phyloP scores from a whole-genome alignment of 139 green algal species.

The Nannochloris sp. region DNA sequence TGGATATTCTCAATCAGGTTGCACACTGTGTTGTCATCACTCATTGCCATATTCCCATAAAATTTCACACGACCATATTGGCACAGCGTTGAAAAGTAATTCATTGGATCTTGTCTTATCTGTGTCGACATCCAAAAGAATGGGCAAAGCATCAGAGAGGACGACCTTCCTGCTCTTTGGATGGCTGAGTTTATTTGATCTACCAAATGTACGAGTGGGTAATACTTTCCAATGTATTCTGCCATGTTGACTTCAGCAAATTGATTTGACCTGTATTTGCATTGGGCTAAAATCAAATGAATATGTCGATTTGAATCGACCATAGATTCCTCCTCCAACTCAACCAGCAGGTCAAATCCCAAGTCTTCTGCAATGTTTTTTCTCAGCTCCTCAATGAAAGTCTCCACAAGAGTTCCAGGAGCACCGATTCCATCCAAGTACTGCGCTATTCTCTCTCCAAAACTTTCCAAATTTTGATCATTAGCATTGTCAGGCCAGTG shows the following conservation, averaged over 20 bases:
- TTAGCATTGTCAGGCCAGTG: not conserved
- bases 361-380: not conserved
- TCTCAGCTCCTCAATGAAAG: not conserved
- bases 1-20: not conserved
- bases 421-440: not conserved
- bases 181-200: not conserved
- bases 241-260: not conserved
- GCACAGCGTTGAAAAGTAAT: not conserved
- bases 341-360: conserved; percentile 1
- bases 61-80: not conserved
- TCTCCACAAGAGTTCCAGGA: not conserved
- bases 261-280: not conserved
- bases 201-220: not conserved
- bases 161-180: not conserved
- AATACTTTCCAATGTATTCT: not conserved
- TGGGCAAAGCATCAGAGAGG: not conserved
- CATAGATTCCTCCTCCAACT: not conserved
- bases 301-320: not conserved
- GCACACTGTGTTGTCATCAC: not conserved
- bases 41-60: not conserved
- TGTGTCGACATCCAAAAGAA: not conserved
- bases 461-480: not conserved
- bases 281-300: conserved; percentile 6
- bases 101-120: not conserved
- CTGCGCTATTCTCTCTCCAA: not conserved